These are phyloP conservation scores for Neopestalotiopsis sp. DNA, from an alignment of 2,329 filamentous ascomycete species.

Conservation along the genomic window DNA sequence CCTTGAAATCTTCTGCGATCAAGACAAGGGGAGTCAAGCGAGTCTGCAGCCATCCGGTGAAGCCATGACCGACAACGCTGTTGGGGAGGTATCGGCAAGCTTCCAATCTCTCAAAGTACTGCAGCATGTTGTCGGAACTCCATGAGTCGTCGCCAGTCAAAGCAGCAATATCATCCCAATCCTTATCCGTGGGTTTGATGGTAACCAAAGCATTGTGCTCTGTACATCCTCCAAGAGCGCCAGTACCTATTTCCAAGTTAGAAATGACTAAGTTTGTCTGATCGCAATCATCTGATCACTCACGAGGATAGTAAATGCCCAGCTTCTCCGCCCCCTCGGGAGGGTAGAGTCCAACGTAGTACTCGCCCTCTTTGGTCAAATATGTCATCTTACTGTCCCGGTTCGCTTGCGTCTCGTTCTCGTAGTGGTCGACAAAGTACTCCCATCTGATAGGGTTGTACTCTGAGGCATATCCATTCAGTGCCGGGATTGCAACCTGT, in stretches of 20 bases:
- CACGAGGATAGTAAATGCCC: slow-evolving; percentile 64
- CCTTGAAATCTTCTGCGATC: slow-evolving; percentile 51
- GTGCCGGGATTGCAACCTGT: slow-evolving; percentile 60
- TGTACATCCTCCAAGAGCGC: slow-evolving; percentile 46
- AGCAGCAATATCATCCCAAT: slow-evolving; percentile 48
- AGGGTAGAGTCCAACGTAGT: slow-evolving; percentile 59
- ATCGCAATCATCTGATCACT: slow-evolving; percentile 25
- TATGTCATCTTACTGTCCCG: slow-evolving; percentile 66
- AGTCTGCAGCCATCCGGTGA: slow-evolving; percentile 31
- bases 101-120: slow-evolving; percentile 33
- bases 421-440: slow-evolving; percentile 69
- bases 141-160: slow-evolving; percentile 36
- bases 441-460: slow-evolving; percentile 64
- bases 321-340: slow-evolving; percentile 56
- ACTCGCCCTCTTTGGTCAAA: slow-evolving; percentile 51
- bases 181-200: slow-evolving; percentile 50
- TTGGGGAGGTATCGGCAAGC: slow-evolving; percentile 37
- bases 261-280: not conserved
- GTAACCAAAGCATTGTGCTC: slow-evolving; percentile 31
- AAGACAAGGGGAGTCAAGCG: slow-evolving; percentile 48
- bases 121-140: slow-evolving; percentile 31
- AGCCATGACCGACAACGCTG: slow-evolving; percentile 42
- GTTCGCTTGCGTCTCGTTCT: slow-evolving; percentile 55
- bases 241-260: slow-evolving; percentile 32
- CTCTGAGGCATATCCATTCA: slow-evolving; percentile 59